Conservation (phyloP, 2,329 filamentous ascomycete genomes). For the Orbilia oligospora region DNA sequence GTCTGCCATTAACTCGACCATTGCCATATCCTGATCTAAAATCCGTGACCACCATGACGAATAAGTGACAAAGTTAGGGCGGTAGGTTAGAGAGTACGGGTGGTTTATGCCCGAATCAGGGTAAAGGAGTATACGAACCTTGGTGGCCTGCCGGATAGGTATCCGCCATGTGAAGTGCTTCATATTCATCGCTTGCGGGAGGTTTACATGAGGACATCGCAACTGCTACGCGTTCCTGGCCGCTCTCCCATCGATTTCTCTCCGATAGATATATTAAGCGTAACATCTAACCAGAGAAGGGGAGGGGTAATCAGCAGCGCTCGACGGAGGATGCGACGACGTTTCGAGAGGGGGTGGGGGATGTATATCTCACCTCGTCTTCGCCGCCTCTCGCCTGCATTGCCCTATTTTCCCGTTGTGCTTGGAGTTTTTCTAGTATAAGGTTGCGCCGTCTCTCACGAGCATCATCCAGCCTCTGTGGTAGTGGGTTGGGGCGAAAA, state of each 20-base stretch:
- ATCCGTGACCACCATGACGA: neutral
- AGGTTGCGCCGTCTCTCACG: conserved; percentile 77
- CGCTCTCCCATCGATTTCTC: conserved; percentile 65
- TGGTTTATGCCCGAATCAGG: neutral
- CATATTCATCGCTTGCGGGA: neutral
- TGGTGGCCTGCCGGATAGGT: neutral
- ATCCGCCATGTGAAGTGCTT: neutral
- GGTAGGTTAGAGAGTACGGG: neutral
- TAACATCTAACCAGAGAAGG: conserved; percentile 65
- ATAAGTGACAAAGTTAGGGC: conserved; percentile 26
- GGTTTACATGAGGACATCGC: conserved; percentile 30
- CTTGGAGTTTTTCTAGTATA: conserved; percentile 78
- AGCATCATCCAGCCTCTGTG: conserved; percentile 74
- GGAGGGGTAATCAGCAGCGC: neutral
- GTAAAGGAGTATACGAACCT: conserved; percentile 1
- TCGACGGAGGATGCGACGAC: neutral
- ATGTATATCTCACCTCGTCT: conserved; percentile 71
- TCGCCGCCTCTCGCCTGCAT: conserved; percentile 76
- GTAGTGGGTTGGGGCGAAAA: conserved; percentile 75
- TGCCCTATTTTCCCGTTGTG: conserved; percentile 73
- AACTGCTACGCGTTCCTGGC: conserved; percentile 64
- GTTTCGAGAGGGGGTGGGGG: neutral
- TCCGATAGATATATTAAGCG: conserved; percentile 67
- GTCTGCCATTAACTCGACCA: conserved; percentile 53
- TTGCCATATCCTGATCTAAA: conserved; percentile 37